Base-by-base conservation (phyloP, 2,329 filamentous ascomycete genomes). In the Capronia americana region DNA sequence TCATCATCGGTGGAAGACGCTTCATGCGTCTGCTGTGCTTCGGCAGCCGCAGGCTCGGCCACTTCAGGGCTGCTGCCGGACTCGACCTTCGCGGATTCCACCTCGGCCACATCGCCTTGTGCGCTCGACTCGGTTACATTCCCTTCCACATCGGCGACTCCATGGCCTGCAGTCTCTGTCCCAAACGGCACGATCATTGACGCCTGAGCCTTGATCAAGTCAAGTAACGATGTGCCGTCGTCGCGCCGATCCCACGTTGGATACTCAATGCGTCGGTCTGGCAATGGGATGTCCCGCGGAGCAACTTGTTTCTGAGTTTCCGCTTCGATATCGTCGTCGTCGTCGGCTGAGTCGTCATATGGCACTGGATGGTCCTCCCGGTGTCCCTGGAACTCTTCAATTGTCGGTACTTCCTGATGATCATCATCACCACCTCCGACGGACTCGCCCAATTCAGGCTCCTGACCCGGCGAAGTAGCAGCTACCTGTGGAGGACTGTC, bases 211-310 rank as follows among this genome's bases (percentile, higher is more conserved):
- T 53, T 69, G 63, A 71, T 69, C 17, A 72, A 54, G 61, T 72
- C 69, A 28, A 72, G 32, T 55, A 72, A 61, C 10, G 68, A 67
- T 11, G 51, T 55, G 38, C 59, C 61, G 28, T 70, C 66, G 30
- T 70, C 59, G n/a, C 41, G 59, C 28, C 68, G 68, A 20, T 67
- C 53, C 71, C 69, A 71, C 1, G 70, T 71, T 24, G 71, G 69
- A 64, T 73, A 63, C 26, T 67, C 44, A 26, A 70, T 64, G 4
- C 57, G 44, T 20, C 48, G 34, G 23, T 70, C 65, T 5, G 68
- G 64, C 7, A 53, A n/a, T 14, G 59, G 23, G 7, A 46, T 30
- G 12, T 62, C 50, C 20, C 62, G 44, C 11, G 55, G 11, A n/a
- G 20, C 1, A 11, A 44, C 7, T 14, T 30, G 14, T 23, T 60